Evolutionary conservation across 108 stramenopile species (phyloP), one percentile per base, ranked within the genome.

Genomic region (Cyclotella choctawhatcheeana): DNA sequence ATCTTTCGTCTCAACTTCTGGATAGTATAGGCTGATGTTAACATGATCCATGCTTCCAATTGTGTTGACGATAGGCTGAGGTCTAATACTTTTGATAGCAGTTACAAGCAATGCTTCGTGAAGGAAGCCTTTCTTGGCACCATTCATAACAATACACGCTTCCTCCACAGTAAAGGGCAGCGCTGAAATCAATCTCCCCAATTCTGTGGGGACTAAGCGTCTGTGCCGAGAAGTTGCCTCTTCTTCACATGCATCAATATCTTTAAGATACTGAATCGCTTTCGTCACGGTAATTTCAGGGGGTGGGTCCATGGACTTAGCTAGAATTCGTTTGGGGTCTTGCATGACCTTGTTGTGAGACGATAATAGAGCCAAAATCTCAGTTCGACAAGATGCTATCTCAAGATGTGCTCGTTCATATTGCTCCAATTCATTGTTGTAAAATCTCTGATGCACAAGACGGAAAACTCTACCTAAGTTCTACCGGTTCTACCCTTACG

Each of bases 391-490:
- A 17, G 75, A 76, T 10, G 79, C 51, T 25, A 81, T 30, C 16
- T 62, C 37, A 24, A 84, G 32, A 24, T 74, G 67, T 20, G 84
- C 73, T 25, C 40, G 50, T 33, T 84, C 84, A 26, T 43, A 81
- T 29, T 20, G 44, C 53, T 77, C 67, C 25, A 83, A 44, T 0
- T 24, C 8, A 33, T 71, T 66, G 14, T 62, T 63, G 56, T 40
- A 84, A 22, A 56, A 79, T 17, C 48, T 53, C 48, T 75, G 47
- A 27, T 62, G 66, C 7, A 84, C 76, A 10, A 84, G 65, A 45
- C 84, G 84, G 52, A 81, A 84, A 2, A 76, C 79, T 54, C 44
- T 64, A 16, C 83, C 83, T 75, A 80, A 51, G 83, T 84, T 47
- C 84, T 30, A 6, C 84, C 84, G 40, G 84, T 84, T 50, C 84